Base-by-base conservation (phyloP, 768 basidiomycete genomes). In the Ramaria rubella region DNA sequence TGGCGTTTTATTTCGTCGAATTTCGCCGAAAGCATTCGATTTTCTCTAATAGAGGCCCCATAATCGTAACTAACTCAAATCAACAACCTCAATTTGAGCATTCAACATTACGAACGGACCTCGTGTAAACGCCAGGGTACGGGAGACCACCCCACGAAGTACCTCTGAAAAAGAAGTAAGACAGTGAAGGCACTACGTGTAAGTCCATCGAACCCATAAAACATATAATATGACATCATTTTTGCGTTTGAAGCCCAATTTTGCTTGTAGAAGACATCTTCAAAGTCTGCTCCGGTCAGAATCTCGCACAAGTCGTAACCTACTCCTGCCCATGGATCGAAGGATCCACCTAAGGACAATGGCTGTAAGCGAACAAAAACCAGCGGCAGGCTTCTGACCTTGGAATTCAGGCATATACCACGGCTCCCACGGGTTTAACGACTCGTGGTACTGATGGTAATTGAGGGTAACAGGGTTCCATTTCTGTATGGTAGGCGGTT, bases 181-280 rank as follows among this genome's bases (percentile, higher is more conserved):
- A 17, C 19, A 29, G 2, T 38, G 43, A 34, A 38, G n/a, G n/a
- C n/a, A 19, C 14, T 15, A 31, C 8, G 23, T 21, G 55, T 40
- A 34, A 36, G 36, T 30, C 7, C 31, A 14, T 71, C 58, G 26
- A 65, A 86, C 86, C 86, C 89, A 62, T 82, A 90, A 53, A 90
- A 61, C 91, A 93, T 92, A 69, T 93, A 93, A 59, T 87, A 88
- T 63, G 81, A 90, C 58, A 91, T 81, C 44, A 93, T 63, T 64
- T 91, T 93, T 1, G 82, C 86, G 68, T 91, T 92, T 49, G 80
- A 78, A 9, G 90, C 88, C 85, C 86, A 90, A 44, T 89, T 74
- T 52, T 86, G 74, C 57, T 81, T 76, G 62, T 93, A 82, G 69
- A 90, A 92, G 5, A 92, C 91, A 40, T 82, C 85, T 68, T 83